Evolutionary conservation across 768 basidiomycete genomes (phyloP), one percentile per base, ranked within the genome.

Genomic region (Tylopilus intermedius): DNA sequence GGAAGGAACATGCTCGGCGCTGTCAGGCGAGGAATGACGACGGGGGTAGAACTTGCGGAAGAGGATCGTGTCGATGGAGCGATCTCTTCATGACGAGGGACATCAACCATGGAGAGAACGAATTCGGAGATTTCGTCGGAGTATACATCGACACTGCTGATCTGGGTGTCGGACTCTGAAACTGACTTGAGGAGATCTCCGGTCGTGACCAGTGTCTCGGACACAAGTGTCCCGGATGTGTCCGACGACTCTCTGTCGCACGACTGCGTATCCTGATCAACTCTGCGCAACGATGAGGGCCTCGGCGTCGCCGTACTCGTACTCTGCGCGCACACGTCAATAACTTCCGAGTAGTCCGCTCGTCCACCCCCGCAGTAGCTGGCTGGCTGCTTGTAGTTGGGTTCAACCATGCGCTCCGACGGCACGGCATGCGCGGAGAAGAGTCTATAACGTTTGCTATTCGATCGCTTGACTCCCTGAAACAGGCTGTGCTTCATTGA

Each of bases 1-100:
- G 90, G 90, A 44, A 91, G 72, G 66, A 92, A 92, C 84, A 91
- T 86, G 32, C 82, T 85, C 32, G 89, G 83, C 27, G 80, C 68
- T 33, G 84, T 75, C 35, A 91, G 79, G 35, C 81, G 81, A 2
- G 88, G 87, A 26, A 88, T 72, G 65, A 82, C 84, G 21, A 88
- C 62, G 44, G 66, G 64, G 11, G 62, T 50, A 21, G 60, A 53
- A 15, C 55, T 61, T 45, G 44, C 44, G 6, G 48, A 1, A 4
- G 39, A 29, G 6, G 59, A 46, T 42, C 49, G 46, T 11, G 81
- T 14, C 5, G 13, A 11, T 11, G 11, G 33, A 13, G 11, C 79
- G 9, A 79, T 73, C 41, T 82, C 67, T 22, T 72, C 56, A 0
- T 58, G 35, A 6, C 9, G 41, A 42, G 57, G 49, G 18, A 47